phyloP scores from a whole-genome alignment of 2,329 filamentous ascomycete genomes.

The Arachnopeziza araneosa region DNA sequence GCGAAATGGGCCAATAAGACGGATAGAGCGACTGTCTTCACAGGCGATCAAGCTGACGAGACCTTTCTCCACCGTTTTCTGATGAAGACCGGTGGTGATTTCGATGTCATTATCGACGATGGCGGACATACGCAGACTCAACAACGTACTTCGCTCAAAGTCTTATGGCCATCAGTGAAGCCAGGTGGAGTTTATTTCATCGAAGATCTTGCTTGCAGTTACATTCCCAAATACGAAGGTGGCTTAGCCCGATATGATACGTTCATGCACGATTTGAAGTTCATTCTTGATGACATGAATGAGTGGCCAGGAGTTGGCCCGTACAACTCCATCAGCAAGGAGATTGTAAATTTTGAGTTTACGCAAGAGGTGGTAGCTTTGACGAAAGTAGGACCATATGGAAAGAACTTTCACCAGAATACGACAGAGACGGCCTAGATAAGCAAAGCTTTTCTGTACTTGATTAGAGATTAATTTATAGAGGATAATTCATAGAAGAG shows the following conservation, averaged over 20 bases:
- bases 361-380: constrained; percentile 6
- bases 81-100: constrained; percentile 29
- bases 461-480: no score
- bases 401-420: background rate
- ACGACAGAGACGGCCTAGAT: background rate
- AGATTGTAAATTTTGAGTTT: background rate
- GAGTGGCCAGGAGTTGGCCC: background rate
- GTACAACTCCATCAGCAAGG: constrained; percentile 1
- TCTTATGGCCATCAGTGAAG: constrained; percentile 34
- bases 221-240: constrained; percentile 20
- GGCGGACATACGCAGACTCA: constrained; percentile 36
- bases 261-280: constrained; percentile 4
- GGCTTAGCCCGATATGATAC: background rate
- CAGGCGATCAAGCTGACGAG: constrained; percentile 36
- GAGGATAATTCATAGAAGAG: no score
- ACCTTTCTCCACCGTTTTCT: constrained; percentile 34
- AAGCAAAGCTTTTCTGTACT: background rate
- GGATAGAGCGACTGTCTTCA: constrained; percentile 34
- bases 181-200: constrained; percentile 34
- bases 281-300: constrained; percentile 5
- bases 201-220: constrained; percentile 33
- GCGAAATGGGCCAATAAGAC: constrained; percentile 33
- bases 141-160: constrained; percentile 33
- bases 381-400: background rate
- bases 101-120: constrained; percentile 39